These are phyloP conservation scores for Acacia confusa DNA, from an alignment of 306 rosid genomes.

Conservation along the genomic window DNA sequence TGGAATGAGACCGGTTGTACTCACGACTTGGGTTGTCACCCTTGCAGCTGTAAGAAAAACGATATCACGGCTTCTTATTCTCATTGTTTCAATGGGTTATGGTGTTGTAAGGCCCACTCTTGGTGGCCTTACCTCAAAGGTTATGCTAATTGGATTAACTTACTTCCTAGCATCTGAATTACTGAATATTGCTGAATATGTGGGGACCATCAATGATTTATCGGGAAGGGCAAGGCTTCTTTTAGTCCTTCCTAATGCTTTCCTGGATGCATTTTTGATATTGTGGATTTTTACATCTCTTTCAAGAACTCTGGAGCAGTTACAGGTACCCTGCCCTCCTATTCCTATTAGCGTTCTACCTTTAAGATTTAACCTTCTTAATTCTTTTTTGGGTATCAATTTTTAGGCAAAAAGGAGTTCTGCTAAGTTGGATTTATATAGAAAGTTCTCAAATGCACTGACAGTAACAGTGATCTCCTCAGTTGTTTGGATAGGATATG, in stretches of 20 bases:
- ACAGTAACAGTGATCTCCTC: conserved; percentile 77
- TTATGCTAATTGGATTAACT: conserved; percentile 81
- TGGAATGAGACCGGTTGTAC: conserved; percentile 71
- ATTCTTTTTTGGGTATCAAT: not conserved
- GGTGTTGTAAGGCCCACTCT: conserved; percentile 98
- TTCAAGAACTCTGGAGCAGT: conserved; percentile 84
- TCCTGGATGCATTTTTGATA: conserved; percentile 93
- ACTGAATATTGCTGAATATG: conserved; percentile 83
- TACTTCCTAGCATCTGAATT: conserved; percentile 85
- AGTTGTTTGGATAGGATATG: conserved; percentile 89
- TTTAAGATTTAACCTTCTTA: conserved; percentile 20
- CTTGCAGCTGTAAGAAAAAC: conserved; percentile 82
- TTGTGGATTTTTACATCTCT: conserved; percentile 95
- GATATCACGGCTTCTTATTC: conserved; percentile 77
- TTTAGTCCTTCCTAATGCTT: conserved; percentile 91
- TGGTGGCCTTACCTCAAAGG: conserved; percentile 97
- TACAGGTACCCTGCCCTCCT: conserved; percentile 65
- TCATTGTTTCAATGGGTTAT: conserved; percentile 92
- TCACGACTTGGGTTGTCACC: conserved; percentile 92
- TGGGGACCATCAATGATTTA: conserved; percentile 89
- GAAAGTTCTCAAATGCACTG: conserved; percentile 95
- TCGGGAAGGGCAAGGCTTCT: conserved; percentile 90
- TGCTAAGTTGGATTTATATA: conserved; percentile 82
- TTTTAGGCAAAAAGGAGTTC: conserved; percentile 92
- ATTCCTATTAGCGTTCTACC: conserved; percentile 12